Conservation (phyloP, 78 protist genomes). For the Capsaspora owczarzaki region DNA sequence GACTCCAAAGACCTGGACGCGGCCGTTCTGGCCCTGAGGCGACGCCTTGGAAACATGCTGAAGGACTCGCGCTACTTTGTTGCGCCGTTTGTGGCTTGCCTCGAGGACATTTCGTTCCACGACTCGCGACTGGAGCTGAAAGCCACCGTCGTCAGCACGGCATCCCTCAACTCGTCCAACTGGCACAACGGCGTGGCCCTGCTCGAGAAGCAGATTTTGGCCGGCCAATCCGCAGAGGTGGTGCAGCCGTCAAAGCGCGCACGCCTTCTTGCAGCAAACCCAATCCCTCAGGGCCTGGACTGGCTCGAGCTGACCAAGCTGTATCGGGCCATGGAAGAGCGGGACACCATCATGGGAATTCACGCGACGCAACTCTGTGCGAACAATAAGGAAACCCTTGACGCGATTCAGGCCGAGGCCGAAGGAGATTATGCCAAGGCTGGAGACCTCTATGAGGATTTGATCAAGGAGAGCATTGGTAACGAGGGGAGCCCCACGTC, state of each 20-base stretch:
- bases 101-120: not conserved
- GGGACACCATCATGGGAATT: not conserved
- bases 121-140: no score
- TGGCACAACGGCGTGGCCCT: not conserved
- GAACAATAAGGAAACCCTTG: not conserved
- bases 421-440: not conserved
- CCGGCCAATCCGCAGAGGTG: not conserved
- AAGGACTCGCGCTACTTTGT: not conserved
- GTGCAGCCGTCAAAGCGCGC: not conserved
- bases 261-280: no score
- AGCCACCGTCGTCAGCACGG: no score
- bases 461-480: not conserved
- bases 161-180: no score
- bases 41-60: no score
- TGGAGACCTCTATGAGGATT: not conserved
- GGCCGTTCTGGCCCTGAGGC: no score
- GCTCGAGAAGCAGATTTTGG: not conserved
- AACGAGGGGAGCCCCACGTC: not conserved
- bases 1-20: no score
- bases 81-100: not conserved
- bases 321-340: not conserved
- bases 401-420: not conserved
- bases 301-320: not conserved
- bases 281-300: no score
- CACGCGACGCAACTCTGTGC: no score